phyloP scores from a whole-genome alignment of 164 flowering plant species.

The Vitis rotundifolia region DNA sequence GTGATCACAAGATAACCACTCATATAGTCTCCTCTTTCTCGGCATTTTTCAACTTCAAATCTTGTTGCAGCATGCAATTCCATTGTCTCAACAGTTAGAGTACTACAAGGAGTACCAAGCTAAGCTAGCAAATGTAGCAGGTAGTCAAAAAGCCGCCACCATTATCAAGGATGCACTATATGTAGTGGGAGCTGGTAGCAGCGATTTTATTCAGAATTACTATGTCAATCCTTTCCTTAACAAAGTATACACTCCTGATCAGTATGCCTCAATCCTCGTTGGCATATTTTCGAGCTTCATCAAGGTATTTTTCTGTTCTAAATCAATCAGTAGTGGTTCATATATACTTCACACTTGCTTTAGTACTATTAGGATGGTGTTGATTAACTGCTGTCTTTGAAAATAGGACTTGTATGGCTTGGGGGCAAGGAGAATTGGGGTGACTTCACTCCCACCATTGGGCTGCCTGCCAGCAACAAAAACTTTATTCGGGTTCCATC shows the following conservation, averaged over 20 bases:
- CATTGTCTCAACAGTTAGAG: slow-evolving; percentile 70
- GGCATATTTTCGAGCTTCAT: slow-evolving; percentile 51
- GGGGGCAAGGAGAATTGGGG: slow-evolving; percentile 89
- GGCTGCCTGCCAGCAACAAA: slow-evolving; percentile 83
- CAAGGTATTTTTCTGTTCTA: slow-evolving; percentile 41
- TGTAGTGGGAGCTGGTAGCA: slow-evolving; percentile 62
- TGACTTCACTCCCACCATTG: slow-evolving; percentile 80
- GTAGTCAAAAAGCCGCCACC: slow-evolving; percentile 54
- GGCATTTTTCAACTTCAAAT: background rate
- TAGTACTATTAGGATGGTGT: no score
- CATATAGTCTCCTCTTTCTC: no score
- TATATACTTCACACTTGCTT: no score
- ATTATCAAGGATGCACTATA: slow-evolving; percentile 71
- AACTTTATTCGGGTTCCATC: slow-evolving; percentile 63
- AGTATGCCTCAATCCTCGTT: slow-evolving; percentile 59
- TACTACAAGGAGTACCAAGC: slow-evolving; percentile 78
- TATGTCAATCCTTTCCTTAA: slow-evolving; percentile 74
- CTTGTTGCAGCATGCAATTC: slow-evolving; percentile 56
- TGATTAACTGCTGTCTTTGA: background rate
- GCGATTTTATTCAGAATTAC: slow-evolving; percentile 88
- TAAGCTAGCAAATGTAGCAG: slow-evolving; percentile 70
- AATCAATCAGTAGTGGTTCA: no score
- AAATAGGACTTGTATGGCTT: slow-evolving; percentile 61
- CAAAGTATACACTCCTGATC: slow-evolving; percentile 70
- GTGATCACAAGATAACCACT: no score